phyloP scores from a whole-genome alignment of 176 grass and related monocot genomes.

The Paspalum vaginatum region DNA sequence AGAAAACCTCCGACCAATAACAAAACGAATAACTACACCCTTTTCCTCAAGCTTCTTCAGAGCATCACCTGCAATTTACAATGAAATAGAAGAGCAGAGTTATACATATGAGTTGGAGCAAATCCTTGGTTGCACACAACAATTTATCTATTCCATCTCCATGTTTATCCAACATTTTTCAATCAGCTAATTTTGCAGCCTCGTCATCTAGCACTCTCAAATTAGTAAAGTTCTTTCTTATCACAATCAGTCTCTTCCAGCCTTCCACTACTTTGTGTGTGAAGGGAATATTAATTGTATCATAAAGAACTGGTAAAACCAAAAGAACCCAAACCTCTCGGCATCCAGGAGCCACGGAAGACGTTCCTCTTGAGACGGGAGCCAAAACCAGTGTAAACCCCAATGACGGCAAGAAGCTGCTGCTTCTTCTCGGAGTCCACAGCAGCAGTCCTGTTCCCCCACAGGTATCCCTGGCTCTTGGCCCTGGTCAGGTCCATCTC shows the following conservation, averaged over 20 bases:
- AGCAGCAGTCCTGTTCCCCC: slow-evolving; percentile 58
- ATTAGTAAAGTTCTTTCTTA: not conserved
- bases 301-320: not conserved
- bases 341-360: slow-evolving; percentile 97
- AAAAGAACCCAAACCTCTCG: slow-evolving; percentile 63
- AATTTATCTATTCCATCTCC: not conserved
- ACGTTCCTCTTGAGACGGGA: slow-evolving; percentile 79
- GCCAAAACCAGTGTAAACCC: slow-evolving; percentile 97
- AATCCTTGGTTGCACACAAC: not conserved
- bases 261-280: not conserved
- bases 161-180: slow-evolving; percentile 4
- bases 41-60: slow-evolving; percentile 91
- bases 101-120: slow-evolving; percentile 14
- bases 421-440: slow-evolving; percentile 50
- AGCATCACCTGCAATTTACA: slow-evolving; percentile 74
- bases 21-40: slow-evolving; percentile 89
- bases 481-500: slow-evolving; percentile 92
- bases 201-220: not conserved
- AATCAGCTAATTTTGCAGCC: not conserved
- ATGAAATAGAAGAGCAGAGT: slow-evolving; percentile 36
- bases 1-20: slow-evolving; percentile 94
- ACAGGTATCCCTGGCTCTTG: slow-evolving; percentile 86
- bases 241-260: not conserved
- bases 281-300: not conserved
- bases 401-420: slow-evolving; percentile 79